phyloP scores from a whole-genome alignment of 257 asterid genomes.

The Scutellaria baicalensis region DNA sequence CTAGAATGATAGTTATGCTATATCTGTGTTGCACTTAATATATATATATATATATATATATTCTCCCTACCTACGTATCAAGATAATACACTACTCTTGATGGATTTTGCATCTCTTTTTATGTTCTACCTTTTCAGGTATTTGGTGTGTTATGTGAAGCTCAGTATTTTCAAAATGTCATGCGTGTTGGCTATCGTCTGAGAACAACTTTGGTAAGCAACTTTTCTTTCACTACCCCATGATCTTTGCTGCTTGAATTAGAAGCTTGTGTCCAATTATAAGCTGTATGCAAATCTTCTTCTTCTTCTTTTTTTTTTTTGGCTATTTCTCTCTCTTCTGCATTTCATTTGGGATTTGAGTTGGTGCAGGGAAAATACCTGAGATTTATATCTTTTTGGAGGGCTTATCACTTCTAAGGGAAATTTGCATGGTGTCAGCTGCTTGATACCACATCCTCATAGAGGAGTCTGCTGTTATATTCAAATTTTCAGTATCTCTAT shows the following conservation, averaged over 20 bases:
- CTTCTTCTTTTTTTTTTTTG: not conserved
- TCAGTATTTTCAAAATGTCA: constrained; percentile 92
- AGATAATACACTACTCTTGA: not conserved
- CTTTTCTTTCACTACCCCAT: constrained; percentile 6
- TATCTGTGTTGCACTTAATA: not conserved
- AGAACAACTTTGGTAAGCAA: constrained; percentile 80
- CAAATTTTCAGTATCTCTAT: not conserved
- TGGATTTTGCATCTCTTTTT: constrained; percentile 7
- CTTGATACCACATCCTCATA: not conserved
- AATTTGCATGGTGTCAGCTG: not conserved
- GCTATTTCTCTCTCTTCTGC: not conserved
- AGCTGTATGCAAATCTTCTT: not conserved
- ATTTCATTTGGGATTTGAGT: not conserved
- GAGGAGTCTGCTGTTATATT: not conserved
- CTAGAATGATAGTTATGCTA: not conserved
- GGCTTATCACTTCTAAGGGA: not conserved
- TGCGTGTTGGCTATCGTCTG: constrained; percentile 95
- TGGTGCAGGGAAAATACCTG: not conserved
- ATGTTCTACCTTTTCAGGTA: constrained; percentile 36
- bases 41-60: not conserved
- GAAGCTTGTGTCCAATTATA: not conserved
- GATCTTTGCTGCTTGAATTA: constrained; percentile 3
- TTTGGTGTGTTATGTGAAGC: constrained; percentile 91
- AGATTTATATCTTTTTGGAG: not conserved
- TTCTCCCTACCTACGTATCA: not conserved